Conservation (phyloP, 1,284 basidiomycete genomes). For the Naganishia albida region DNA sequence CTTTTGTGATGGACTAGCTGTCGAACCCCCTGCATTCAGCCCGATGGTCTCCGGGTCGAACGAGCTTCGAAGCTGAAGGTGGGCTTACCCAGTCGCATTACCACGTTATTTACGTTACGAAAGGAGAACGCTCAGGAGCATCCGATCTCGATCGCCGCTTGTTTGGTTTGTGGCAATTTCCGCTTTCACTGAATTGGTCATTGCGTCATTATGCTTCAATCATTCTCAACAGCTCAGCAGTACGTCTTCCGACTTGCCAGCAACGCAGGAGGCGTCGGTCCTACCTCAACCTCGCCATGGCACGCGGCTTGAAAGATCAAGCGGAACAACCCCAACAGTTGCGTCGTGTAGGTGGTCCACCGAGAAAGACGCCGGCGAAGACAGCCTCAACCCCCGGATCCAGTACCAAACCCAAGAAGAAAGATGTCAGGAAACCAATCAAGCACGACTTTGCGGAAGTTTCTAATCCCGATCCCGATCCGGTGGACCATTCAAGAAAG, state of each 20-base stretch:
- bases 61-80: too few species aligned
- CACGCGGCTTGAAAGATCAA: neutral
- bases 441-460: conserved; percentile 16
- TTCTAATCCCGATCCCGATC: neutral
- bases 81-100: too few species aligned
- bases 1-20: too few species aligned
- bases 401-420: neutral
- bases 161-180: conserved; percentile 23
- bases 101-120: too few species aligned
- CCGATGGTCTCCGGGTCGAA: too few species aligned
- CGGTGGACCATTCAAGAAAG: neutral
- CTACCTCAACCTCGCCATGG: neutral
- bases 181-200: neutral
- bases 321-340: conserved; percentile 10
- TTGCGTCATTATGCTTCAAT: conserved; percentile 13
- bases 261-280: neutral
- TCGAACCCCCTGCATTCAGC: too few species aligned
- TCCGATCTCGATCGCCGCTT: conserved; percentile 25
- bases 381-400: neutral
- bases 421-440: neutral
- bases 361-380: conserved; percentile 16
- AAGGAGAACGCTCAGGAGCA: neutral
- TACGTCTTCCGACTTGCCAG: too few species aligned
- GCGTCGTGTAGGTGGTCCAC: conserved; percentile 28
- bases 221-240: too few species aligned